These are phyloP conservation scores for Podaxis sp. DNA, from an alignment of 768 basidiomycete species.

Conservation along the genomic window DNA sequence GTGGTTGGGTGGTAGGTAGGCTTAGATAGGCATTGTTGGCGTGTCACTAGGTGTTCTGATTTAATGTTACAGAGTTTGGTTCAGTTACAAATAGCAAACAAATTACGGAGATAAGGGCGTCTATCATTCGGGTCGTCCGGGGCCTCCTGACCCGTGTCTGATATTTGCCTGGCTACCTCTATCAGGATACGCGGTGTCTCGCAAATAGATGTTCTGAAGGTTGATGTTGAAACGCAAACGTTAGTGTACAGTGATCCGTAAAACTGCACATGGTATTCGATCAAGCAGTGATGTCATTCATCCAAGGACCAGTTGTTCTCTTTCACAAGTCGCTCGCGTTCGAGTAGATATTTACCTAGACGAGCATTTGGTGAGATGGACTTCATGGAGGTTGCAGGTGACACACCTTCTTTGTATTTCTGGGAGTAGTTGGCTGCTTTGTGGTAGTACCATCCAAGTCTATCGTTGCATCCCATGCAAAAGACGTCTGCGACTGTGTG, in stretches of 20 bases:
- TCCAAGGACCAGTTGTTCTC: conserved; percentile 80
- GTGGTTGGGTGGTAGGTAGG: not conserved
- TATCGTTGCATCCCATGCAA: conserved; percentile 76
- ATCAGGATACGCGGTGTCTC: not conserved
- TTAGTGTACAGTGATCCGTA: not conserved
- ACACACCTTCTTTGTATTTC: conserved; percentile 83
- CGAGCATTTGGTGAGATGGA: not conserved
- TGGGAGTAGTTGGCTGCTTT: conserved; percentile 74
- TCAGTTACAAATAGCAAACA: not conserved
- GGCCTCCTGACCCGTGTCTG: no score
- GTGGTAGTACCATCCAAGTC: conserved; percentile 82
- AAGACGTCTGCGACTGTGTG: conserved; percentile 82
- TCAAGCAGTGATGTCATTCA: conserved; percentile 22
- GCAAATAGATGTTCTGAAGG: not conserved
- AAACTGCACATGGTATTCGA: not conserved
- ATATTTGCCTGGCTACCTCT: no score
- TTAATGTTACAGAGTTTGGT: not conserved
- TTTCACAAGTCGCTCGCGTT: conserved; percentile 77
- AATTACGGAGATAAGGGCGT: not conserved
- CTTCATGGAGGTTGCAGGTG: not conserved
- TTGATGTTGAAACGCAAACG: no score
- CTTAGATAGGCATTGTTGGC: not conserved
- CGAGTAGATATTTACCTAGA: conserved; percentile 77
- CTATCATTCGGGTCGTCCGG: no score
- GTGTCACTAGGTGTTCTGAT: not conserved